Evolutionary conservation across 495 filamentous ascomycete genomes (phyloP).

Genomic region (Astrocystis sublimbata): DNA sequence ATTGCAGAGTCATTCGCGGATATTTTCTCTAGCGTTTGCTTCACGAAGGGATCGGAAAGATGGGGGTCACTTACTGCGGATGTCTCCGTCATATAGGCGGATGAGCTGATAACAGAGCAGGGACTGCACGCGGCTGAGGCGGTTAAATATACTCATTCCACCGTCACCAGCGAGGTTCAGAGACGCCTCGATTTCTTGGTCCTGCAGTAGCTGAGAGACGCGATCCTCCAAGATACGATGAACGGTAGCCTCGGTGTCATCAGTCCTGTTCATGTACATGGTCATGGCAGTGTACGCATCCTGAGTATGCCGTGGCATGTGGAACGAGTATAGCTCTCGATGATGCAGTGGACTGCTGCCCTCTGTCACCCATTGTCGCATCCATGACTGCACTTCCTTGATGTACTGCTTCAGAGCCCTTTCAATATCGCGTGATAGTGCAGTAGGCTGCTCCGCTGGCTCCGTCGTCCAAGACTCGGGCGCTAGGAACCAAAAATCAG

Average conservation of each 20-base stretch:
- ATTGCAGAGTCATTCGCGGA: background rate
- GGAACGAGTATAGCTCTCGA: slow-evolving; percentile 19
- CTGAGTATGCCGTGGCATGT: slow-evolving; percentile 28
- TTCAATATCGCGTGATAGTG: background rate
- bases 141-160: slow-evolving; percentile 26
- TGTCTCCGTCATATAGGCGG: slow-evolving; percentile 59
- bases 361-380: slow-evolving; percentile 28
- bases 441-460: slow-evolving; percentile 1
- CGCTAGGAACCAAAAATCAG: slow-evolving; percentile 22
- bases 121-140: slow-evolving; percentile 49
- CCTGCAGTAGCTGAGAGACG: slow-evolving; percentile 24
- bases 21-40: too few relatives aligned
- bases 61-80: slow-evolving; percentile 32
- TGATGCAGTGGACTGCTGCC: slow-evolving; percentile 28
- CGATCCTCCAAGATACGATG: slow-evolving; percentile 27
- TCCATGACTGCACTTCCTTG: slow-evolving; percentile 20
- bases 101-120: slow-evolving; percentile 56
- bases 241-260: slow-evolving; percentile 13
- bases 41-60: too few relatives aligned
- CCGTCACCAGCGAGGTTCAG: background rate
- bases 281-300: slow-evolving; percentile 26
- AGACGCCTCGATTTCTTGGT: slow-evolving; percentile 22
- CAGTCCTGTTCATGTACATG: slow-evolving; percentile 21
- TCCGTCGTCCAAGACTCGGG: slow-evolving; percentile 26
- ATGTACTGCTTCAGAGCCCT: slow-evolving; percentile 22